These are phyloP conservation scores for Singerocomus inundabilis DNA, from an alignment of 1,284 basidiomycete genomes.

Conservation along the genomic window DNA sequence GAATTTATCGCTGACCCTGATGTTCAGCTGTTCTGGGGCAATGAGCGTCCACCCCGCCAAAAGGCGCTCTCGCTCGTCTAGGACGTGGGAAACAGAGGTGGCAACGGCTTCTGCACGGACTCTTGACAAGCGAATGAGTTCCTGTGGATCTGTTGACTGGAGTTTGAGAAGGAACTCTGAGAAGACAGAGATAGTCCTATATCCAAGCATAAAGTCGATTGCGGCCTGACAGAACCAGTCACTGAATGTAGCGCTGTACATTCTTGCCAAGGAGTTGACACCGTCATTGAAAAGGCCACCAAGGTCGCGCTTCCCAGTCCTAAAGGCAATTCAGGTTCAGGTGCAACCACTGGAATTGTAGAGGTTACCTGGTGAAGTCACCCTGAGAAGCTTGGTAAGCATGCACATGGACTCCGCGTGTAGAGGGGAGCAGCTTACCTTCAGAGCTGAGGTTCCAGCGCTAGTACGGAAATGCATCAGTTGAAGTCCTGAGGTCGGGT, in stretches of 20 bases:
- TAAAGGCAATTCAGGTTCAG: slow-evolving; percentile 28
- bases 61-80: slow-evolving; percentile 78
- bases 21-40: slow-evolving; percentile 76
- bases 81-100: slow-evolving; percentile 76
- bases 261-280: slow-evolving; percentile 84
- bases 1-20: slow-evolving; percentile 70
- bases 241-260: slow-evolving; percentile 85
- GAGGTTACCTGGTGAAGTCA: slow-evolving; percentile 80
- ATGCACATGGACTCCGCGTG: background rate
- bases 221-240: slow-evolving; percentile 98
- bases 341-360: background rate
- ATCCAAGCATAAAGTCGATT: slow-evolving; percentile 89
- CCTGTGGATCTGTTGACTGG: slow-evolving; percentile 85
- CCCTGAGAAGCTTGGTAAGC: slow-evolving; percentile 49
- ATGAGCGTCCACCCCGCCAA: slow-evolving; percentile 92
- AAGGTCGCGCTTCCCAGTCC: slow-evolving; percentile 92
- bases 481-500: background rate
- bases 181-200: slow-evolving; percentile 82
- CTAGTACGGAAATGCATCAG: slow-evolving; percentile 37
- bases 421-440: slow-evolving; percentile 45
- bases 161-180: slow-evolving; percentile 87
- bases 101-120: slow-evolving; percentile 90
- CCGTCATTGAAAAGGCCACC: slow-evolving; percentile 91
- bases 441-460: slow-evolving; percentile 88
- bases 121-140: slow-evolving; percentile 83